A percentile compares a stretch with the other conserved stretches of the same genome.
These are phyloP conservation scores for Bisporella sp. DNA, from an alignment of 2,329 filamentous ascomycete species.

Conservation along the genomic window DNA sequence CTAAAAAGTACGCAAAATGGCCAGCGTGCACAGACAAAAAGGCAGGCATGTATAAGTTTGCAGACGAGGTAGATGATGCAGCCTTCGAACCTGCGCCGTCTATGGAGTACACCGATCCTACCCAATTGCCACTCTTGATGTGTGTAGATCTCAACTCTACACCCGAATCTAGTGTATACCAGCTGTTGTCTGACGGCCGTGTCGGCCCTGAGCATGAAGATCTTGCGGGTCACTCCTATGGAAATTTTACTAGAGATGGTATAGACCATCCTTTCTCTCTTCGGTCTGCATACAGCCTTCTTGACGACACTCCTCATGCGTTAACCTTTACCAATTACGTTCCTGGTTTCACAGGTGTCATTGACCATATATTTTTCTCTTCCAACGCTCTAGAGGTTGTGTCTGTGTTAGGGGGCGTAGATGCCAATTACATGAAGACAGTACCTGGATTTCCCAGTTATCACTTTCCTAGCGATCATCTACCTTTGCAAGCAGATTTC, in stretches of 20 bases:
- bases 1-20: constrained; percentile 76
- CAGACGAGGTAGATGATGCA: constrained; percentile 37
- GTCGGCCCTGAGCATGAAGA: constrained; percentile 75
- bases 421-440: constrained; percentile 61
- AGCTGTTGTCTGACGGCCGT: constrained; percentile 75
- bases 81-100: constrained; percentile 67
- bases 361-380: constrained; percentile 98
- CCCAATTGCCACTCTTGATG: constrained; percentile 83
- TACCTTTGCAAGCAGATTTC: constrained; percentile 63
- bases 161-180: constrained; percentile 81
- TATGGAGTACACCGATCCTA: constrained; percentile 76
- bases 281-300: constrained; percentile 79
- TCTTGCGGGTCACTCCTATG: constrained; percentile 75
- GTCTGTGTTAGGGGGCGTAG: constrained; percentile 61
- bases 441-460: constrained; percentile 71
- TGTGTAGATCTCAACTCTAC: constrained; percentile 97
- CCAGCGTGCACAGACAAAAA: constrained; percentile 76
- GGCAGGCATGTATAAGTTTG: constrained; percentile 18
- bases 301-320: constrained; percentile 76
- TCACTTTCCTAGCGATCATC: constrained; percentile 69
- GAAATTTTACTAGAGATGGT: constrained; percentile 84
- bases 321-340: constrained; percentile 95
- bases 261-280: constrained; percentile 93
- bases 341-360: constrained; percentile 81
- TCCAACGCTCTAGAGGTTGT: constrained; percentile 65